Conservation (phyloP, 2,329 filamentous ascomycete genomes). For the Thielaviopsis ethacetica region DNA sequence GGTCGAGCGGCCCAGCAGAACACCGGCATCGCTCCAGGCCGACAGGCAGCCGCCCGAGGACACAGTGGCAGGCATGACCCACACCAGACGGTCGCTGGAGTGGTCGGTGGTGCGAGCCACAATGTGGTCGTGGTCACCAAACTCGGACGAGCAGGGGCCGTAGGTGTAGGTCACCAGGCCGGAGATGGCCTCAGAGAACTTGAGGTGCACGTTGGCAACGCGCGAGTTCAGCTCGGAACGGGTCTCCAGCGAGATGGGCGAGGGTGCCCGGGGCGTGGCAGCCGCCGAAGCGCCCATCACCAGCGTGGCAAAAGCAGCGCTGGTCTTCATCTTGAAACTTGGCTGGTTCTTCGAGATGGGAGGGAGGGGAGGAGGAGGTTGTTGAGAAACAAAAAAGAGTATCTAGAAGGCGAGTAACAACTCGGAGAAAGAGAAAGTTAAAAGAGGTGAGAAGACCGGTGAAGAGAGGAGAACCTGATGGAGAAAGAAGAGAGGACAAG, state of each 20-base stretch:
- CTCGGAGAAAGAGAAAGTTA: not conserved
- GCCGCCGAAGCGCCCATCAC: slow-evolving; percentile 8
- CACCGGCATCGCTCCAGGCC: slow-evolving; percentile 20
- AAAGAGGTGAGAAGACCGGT: not conserved
- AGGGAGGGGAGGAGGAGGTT: not conserved
- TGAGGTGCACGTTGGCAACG: slow-evolving; percentile 15
- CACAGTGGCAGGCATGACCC: slow-evolving; percentile 14
- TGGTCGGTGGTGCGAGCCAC: slow-evolving; percentile 13
- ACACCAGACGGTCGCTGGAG: slow-evolving; percentile 14
- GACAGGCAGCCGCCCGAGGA: slow-evolving; percentile 24
- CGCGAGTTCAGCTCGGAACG: slow-evolving; percentile 9
- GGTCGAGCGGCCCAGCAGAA: slow-evolving; percentile 18
- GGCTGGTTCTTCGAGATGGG: not conserved
- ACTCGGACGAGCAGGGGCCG: slow-evolving; percentile 13
- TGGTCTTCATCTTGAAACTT: slow-evolving; percentile 6
- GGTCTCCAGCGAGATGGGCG: slow-evolving; percentile 11
- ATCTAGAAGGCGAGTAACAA: not conserved
- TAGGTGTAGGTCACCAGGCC: slow-evolving; percentile 14
- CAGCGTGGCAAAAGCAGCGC: slow-evolving; percentile 8
- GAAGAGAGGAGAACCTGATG: slow-evolving; percentile 2
- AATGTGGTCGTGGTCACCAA: slow-evolving; percentile 13
- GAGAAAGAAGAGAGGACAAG: not conserved
- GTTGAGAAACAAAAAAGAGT: not conserved
- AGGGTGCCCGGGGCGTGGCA: slow-evolving; percentile 4
- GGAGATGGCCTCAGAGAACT: slow-evolving; percentile 10